Evolutionary conservation across 1,284 basidiomycete genomes (phyloP).

Genomic region (Austropuccinia psidii): DNA sequence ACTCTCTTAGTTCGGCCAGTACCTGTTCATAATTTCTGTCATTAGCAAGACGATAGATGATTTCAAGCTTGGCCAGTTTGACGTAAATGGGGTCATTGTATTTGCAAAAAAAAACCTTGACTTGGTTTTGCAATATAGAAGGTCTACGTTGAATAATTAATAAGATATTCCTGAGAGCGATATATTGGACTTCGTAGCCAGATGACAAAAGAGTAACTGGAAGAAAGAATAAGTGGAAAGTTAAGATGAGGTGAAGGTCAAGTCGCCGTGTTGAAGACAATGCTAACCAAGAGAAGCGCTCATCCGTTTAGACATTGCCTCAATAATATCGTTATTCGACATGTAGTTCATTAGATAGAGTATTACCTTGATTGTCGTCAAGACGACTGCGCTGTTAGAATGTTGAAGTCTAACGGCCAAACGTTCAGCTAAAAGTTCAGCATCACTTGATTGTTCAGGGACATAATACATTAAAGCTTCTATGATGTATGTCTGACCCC

Average conservation of each 20-base stretch:
- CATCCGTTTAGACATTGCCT: slow-evolving; percentile 34
- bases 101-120: slow-evolving; percentile 99
- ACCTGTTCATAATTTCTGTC: slow-evolving; percentile 87
- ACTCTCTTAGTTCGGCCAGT: slow-evolving; percentile 89
- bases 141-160: slow-evolving; percentile 92
- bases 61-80: slow-evolving; percentile 95
- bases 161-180: slow-evolving; percentile 90
- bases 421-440: slow-evolving; percentile 86
- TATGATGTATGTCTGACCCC: slow-evolving; percentile 98
- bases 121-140: slow-evolving; percentile 85
- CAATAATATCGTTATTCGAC: slow-evolving; percentile 64
- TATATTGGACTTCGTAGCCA: slow-evolving; percentile 97
- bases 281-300: slow-evolving; percentile 79
- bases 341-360: slow-evolving; percentile 99
- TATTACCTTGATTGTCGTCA: slow-evolving; percentile 89
- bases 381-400: slow-evolving; percentile 86
- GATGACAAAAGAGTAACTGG: slow-evolving; percentile 89
- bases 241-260: background rate
- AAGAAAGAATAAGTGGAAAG: background rate
- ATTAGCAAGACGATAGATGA: slow-evolving; percentile 90
- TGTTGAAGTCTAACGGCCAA: slow-evolving; percentile 85
- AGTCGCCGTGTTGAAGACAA: background rate
- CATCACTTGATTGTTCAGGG: slow-evolving; percentile 76
- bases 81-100: slow-evolving; percentile 99
- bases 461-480: slow-evolving; percentile 89